Base-by-base conservation (phyloP, 2,329 filamentous ascomycete species). In the Ophiocordyceps australis region DNA sequence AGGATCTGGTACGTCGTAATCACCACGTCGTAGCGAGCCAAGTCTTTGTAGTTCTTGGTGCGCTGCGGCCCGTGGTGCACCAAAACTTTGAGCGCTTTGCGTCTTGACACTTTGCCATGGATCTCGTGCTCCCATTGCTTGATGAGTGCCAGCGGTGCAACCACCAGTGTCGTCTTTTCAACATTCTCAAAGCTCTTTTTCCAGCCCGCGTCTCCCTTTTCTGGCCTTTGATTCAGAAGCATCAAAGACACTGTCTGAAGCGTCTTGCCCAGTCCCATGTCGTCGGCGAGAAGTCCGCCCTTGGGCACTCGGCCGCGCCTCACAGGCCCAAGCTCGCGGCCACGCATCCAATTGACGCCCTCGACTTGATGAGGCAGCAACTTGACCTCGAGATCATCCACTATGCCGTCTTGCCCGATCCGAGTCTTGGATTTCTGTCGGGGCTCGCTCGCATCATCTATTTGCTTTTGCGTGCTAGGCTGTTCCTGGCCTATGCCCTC, bases 121-220 rank as follows among this genome's bases (percentile, higher is more conserved):
- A 98, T 82, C 48, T 98, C 89, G 2, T 74, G 61, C 51, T 98
- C 89, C 89, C 89, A 98, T 49, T 98, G 89, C 38, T 89, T 79
- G 54, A 98, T 95, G 23, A 98, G 60, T 6, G 89, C 86, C 17
- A 98, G 56, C 1, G 89, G 89, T 2, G 89, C 89, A 26, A 98
- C 80, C 7, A 98, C 83, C 9, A 98, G 60, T 0, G 89, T 98
- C 8, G 74, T 72, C 44, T 78, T 85, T 37, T 76, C 71, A 14
- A 85, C 57, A 7, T 64, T 61, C 6, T 69, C 62, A 12, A 72
- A 69, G n/a, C 77, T 59, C 45, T 74, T 79, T 43, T 74, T 75
- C 54, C 74, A 67, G 1, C 57, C 58, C 20, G 65, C 57, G 5
- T 61, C 56, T 11, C 66, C 61, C 22, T 65, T 62, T 5, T 36